Percentiles rank a stretch among this genome's conserved stretches.
phyloP scores from a whole-genome alignment of 805 yeast species.

The Lipomyces chichibuensis region DNA sequence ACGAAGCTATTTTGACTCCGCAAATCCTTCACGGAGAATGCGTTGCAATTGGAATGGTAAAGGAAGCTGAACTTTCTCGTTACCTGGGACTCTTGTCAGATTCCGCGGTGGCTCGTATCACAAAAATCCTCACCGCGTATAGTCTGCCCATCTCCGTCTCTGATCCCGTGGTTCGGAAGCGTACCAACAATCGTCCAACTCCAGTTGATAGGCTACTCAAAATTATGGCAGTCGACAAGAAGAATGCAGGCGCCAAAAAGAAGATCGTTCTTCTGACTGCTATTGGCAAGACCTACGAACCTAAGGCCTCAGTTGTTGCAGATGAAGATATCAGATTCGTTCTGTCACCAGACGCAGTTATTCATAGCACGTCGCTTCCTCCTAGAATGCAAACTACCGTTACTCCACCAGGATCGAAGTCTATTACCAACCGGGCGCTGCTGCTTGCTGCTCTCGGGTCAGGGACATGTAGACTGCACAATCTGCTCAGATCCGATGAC shows the following conservation, averaged over 20 bases:
- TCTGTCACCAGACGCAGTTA: conserved; percentile 77
- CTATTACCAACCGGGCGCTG: conserved; percentile 93
- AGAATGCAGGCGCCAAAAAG: conserved; percentile 90
- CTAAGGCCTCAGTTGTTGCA: conserved; percentile 78
- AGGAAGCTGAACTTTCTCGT: conserved; percentile 94
- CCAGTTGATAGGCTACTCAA: conserved; percentile 74
- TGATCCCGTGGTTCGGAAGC: conserved; percentile 70
- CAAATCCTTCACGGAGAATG: conserved; percentile 97
- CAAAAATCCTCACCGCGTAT: conserved; percentile 81
- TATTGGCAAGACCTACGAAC: conserved; percentile 88
- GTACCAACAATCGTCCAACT: conserved; percentile 69
- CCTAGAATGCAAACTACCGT: conserved; percentile 52
- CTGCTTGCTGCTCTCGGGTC: conserved; percentile 88
- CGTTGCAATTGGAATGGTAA: conserved; percentile 94
- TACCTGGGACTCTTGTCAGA: conserved; percentile 87
- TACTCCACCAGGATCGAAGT: conserved; percentile 95
- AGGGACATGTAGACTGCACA: conserved; percentile 81
- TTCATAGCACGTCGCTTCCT: conserved; percentile 45
- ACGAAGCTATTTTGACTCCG: conserved; percentile 96
- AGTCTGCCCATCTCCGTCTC: conserved; percentile 79
- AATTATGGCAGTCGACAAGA: conserved; percentile 95
- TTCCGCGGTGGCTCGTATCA: conserved; percentile 87
- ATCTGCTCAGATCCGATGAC: conserved; percentile 92
- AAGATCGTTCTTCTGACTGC: conserved; percentile 79
- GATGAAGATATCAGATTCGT: conserved; percentile 82